phyloP scores from a whole-genome alignment of 2,329 filamentous ascomycete genomes.

The Capronia americana region DNA sequence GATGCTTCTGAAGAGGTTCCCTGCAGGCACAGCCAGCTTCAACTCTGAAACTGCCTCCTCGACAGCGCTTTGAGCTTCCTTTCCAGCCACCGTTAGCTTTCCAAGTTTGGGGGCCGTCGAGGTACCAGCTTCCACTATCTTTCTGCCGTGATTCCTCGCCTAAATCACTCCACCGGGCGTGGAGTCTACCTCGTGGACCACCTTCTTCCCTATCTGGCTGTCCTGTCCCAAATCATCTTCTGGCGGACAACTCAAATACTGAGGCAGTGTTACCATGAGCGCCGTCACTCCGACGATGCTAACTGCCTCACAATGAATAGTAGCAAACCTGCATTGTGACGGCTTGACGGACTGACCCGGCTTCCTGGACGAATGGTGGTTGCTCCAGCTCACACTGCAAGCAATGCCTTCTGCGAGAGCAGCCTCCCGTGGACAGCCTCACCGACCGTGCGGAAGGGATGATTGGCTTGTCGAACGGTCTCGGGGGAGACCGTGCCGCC shows the following conservation, averaged over 20 bases:
- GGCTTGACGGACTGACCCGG: neutral
- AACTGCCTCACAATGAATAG: conserved; percentile 15
- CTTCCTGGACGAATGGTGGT: neutral
- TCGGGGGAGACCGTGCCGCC: neutral
- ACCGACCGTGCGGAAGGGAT: neutral
- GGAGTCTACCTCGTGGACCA: conserved; percentile 3
- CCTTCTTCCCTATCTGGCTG: neutral
- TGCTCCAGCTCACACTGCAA: neutral
- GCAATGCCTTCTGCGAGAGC: neutral
- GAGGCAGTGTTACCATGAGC: conserved; percentile 17
- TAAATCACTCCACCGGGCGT: conserved; percentile 8
- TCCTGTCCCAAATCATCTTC: neutral
- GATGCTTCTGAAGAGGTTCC: neutral
- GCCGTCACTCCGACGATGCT: conserved; percentile 12
- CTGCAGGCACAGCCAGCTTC: conserved; percentile 8
- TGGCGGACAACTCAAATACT: conserved; percentile 10
- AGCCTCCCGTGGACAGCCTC: conserved; percentile 6
- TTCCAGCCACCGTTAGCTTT: neutral
- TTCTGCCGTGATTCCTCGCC: neutral
- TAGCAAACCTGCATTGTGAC: conserved; percentile 11
- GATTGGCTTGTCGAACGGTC: neutral
- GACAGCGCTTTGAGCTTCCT: neutral
- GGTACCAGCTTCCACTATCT: neutral
- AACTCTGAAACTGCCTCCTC: conserved; percentile 10
- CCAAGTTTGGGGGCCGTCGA: neutral